Percentiles rank a stretch among this genome's conserved stretches.
Evolutionary conservation across 1,284 basidiomycete species (phyloP).

Genomic region (Trametes hirsuta): DNA sequence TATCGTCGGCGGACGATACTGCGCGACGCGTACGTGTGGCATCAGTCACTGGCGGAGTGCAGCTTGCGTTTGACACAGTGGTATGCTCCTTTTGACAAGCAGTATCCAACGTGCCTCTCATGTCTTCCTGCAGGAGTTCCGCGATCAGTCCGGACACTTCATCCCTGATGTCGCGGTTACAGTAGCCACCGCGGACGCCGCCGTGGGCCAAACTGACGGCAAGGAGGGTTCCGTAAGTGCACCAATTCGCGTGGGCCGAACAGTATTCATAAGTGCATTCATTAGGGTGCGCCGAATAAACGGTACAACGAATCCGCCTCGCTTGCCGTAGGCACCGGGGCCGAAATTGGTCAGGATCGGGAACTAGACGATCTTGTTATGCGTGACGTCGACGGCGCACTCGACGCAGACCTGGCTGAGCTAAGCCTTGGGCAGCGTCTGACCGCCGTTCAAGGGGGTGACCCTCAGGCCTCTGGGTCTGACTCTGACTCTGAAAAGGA

Average conservation of each 20-base stretch:
- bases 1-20: conserved; percentile 46
- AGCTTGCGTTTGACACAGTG: conserved; percentile 69
- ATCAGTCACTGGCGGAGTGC: conserved; percentile 63
- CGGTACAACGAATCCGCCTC: conserved; percentile 68
- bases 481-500: conserved; percentile 52
- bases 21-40: conserved; percentile 59
- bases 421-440: conserved; percentile 88
- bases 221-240: conserved; percentile 5
- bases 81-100: conserved; percentile 45
- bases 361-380: conserved; percentile 55
- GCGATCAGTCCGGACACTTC: conserved; percentile 59
- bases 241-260: neutral
- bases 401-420: conserved; percentile 87
- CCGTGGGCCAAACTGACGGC: conserved; percentile 11
- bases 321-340: conserved; percentile 66
- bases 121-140: conserved; percentile 48
- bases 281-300: conserved; percentile 48
- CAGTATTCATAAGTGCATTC: neutral
- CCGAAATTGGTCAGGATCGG: conserved; percentile 63
- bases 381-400: conserved; percentile 62
- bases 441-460: conserved; percentile 64
- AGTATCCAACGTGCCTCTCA: neutral
- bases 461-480: conserved; percentile 36
- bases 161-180: conserved; percentile 56
- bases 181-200: conserved; percentile 44